These are phyloP conservation scores for Fragilaria radians DNA, from an alignment of 108 stramenopile species.

Conservation along the genomic window DNA sequence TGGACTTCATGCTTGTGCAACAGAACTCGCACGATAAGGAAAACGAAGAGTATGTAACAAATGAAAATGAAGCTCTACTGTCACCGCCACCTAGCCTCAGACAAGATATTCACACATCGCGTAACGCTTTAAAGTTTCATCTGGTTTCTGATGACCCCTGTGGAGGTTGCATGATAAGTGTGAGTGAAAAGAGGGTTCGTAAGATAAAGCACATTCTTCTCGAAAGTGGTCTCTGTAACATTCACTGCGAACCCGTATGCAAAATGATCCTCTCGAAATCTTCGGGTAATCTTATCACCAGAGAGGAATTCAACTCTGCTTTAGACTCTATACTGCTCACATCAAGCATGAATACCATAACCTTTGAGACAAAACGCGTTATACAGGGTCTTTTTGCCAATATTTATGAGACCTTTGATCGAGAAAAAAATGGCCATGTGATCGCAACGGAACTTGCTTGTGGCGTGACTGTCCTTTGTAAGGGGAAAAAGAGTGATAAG, in stretches of 20 bases:
- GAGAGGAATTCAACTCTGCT: constrained; percentile 70
- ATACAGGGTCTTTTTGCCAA: constrained; percentile 54
- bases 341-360: constrained; percentile 12
- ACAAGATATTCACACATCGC: background rate
- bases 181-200: constrained; percentile 62
- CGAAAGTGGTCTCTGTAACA: constrained; percentile 61
- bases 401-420: constrained; percentile 79
- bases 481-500: constrained; percentile 89
- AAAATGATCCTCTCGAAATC: constrained; percentile 60
- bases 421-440: constrained; percentile 40
- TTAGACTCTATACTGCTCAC: constrained; percentile 26
- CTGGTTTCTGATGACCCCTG: constrained; percentile 54
- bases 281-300: constrained; percentile 51
- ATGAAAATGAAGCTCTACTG: constrained; percentile 11
- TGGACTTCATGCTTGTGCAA: constrained; percentile 57
- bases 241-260: constrained; percentile 58
- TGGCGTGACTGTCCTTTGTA: constrained; percentile 80
- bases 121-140: constrained; percentile 63
- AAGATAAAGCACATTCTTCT: constrained; percentile 64
- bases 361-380: constrained; percentile 7
- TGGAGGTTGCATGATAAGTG: constrained; percentile 68
- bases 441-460: constrained; percentile 74
- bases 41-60: constrained; percentile 9
- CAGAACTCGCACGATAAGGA: constrained; percentile 43
- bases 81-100: constrained; percentile 1